Evolutionary conservation across 768 basidiomycete species (phyloP), one percentile per base, ranked within the genome.

Genomic region (Hypsizygus marmoreus): DNA sequence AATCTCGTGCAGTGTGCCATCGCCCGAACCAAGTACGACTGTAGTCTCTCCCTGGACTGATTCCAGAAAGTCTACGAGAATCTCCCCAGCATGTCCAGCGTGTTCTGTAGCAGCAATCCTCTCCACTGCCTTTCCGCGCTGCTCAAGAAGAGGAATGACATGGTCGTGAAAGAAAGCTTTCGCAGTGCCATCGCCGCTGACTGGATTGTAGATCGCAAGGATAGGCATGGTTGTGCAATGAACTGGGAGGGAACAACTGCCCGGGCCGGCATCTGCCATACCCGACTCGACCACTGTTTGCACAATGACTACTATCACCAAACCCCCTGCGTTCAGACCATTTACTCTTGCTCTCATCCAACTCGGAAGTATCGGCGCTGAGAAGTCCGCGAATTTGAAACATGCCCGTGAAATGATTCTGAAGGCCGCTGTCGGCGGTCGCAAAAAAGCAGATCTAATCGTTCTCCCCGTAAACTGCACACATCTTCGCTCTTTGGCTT

Each of bases 301-400:
- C 14, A n/a, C 44, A 25, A 47, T 47, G 44, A 40, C 38, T 13
- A 26, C 38, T 25, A 40, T 48, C 39, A 12, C 43, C 34, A 49
- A 41, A 16, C 35, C 39, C 29, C 57, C 58, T 0, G 45, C 67
- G 2, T 75, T 90, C 63, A 84, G 80, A 55, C 75, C 83, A 2
- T 97, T 97, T 68, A 86, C 76, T 14, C 76, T 99, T 42, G 92
- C 95, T 0, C 75, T 97, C 35, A 81, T 97, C 45, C 97, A 99
- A 65, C 80, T 99, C 4, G 91, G 91, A n/a, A 71, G 71, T 42
- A 70, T 90, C 26, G 77, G 83, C 14, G 54, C 76, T 1, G 78
- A 84, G 68, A 98, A 97, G 68, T 53, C 72, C 0, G 77, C 76
- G 12, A 98, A 97, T 64, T 74, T 99, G 46, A 74, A 71, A 34